phyloP scores from a whole-genome alignment of 1,284 basidiomycete genomes.

The Xerocomus cyaneibrunnescens region DNA sequence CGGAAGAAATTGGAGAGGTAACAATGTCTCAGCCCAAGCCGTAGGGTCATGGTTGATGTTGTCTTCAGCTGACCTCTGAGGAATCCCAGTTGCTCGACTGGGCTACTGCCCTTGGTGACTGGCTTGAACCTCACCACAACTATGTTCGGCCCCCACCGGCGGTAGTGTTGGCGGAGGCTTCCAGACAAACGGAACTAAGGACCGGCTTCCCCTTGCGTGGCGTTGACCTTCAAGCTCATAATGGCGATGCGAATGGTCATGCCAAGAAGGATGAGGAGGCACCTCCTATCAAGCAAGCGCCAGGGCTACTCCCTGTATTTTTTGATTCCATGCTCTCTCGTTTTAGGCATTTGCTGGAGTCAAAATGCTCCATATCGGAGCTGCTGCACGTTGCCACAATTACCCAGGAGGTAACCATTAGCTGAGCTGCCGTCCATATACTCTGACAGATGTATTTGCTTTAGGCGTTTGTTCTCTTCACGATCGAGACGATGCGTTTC shows the following conservation, averaged over 20 bases:
- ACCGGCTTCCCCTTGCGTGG: slow-evolving; percentile 66
- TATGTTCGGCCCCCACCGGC: slow-evolving; percentile 65
- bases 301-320: slow-evolving; percentile 51
- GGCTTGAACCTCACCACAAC: slow-evolving; percentile 74
- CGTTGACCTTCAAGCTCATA: slow-evolving; percentile 49
- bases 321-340: slow-evolving; percentile 61
- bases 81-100: slow-evolving; percentile 60
- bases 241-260: slow-evolving; percentile 49
- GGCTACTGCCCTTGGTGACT: slow-evolving; percentile 59
- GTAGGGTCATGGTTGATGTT: slow-evolving; percentile 2
- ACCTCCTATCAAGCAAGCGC: slow-evolving; percentile 58
- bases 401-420: slow-evolving; percentile 61
- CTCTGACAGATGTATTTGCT: slow-evolving; percentile 5
- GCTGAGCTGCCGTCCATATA: neutral
- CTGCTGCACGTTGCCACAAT: slow-evolving; percentile 68
- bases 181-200: slow-evolving; percentile 66
- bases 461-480: slow-evolving; percentile 67
- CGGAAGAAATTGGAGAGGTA: slow-evolving; percentile 60
- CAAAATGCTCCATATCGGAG: slow-evolving; percentile 44
- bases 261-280: slow-evolving; percentile 69
- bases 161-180: slow-evolving; percentile 68
- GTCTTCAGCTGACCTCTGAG: slow-evolving; percentile 58
- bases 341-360: slow-evolving; percentile 45
- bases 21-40: neutral
- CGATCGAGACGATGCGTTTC: slow-evolving; percentile 66